Percentiles rank a stretch among this genome's conserved stretches.
phyloP scores from a whole-genome alignment of 2,329 filamentous ascomycete species.

The Triangularia verruculosa region DNA sequence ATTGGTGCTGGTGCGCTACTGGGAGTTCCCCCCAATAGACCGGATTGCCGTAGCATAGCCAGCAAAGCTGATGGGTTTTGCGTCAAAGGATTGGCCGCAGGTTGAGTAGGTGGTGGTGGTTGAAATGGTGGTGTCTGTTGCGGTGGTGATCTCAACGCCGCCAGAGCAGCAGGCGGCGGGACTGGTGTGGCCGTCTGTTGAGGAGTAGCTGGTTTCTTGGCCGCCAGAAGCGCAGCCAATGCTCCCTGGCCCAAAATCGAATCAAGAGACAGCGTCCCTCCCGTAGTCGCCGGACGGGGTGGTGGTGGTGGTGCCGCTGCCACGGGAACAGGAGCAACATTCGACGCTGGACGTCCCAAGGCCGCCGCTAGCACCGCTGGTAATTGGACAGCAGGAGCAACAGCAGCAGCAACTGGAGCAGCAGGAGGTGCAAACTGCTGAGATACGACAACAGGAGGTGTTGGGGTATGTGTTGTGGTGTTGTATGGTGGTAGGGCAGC shows the following conservation, averaged over 20 bases:
- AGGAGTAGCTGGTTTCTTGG: constrained; percentile 50
- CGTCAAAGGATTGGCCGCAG: constrained; percentile 32
- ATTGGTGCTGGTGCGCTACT: constrained; percentile 33
- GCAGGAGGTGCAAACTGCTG: constrained; percentile 34
- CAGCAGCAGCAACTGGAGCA: constrained; percentile 36
- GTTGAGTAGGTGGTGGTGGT: not conserved
- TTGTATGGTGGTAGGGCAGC: constrained; percentile 15
- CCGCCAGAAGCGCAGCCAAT: constrained; percentile 53
- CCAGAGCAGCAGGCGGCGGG: constrained; percentile 34
- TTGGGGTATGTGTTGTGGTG: constrained; percentile 32
- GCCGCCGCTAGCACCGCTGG: constrained; percentile 29
- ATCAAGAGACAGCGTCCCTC: constrained; percentile 49
- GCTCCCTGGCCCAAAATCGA: constrained; percentile 58
- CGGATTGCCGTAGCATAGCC: constrained; percentile 65
- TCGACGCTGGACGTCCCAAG: constrained; percentile 33
- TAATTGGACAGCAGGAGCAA: constrained; percentile 34
- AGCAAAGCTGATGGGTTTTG: constrained; percentile 35
- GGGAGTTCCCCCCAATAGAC: constrained; percentile 51
- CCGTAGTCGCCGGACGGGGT: constrained; percentile 22
- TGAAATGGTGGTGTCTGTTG: not conserved
- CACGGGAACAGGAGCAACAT: constrained; percentile 31
- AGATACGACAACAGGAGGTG: constrained; percentile 34
- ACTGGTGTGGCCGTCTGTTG: constrained; percentile 45
- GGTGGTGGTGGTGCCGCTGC: constrained; percentile 32
- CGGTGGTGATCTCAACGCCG: constrained; percentile 48